Evolutionary conservation across 2,329 filamentous ascomycete genomes (phyloP), one percentile per base, ranked within the genome.

Genomic region (Coniochaeta sp.): DNA sequence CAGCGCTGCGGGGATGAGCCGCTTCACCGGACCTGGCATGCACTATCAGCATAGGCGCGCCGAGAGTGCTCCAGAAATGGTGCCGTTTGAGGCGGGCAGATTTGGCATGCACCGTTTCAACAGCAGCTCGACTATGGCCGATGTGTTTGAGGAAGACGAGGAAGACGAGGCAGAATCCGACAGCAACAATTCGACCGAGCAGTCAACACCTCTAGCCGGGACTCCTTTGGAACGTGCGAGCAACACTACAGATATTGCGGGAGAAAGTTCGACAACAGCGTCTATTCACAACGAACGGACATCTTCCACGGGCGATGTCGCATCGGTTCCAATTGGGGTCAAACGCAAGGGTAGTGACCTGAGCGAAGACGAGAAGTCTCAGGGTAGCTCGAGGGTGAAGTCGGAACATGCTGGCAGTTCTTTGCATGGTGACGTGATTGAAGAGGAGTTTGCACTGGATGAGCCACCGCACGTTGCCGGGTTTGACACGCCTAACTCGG

Each of bases 121-220:
- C 43, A 89, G 86, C 70, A 85, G 83, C 65, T 86, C 88, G 0
- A 88, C 88, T 0, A 93, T 95, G 89, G 89, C 88, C 0, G 90
- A 93, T 69, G 90, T 95, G 1, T 95, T 93, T 64, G 90, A 95
- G 69, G 90, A 93, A 67, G 90, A 93, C 31, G 90, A 92, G 64
- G 88, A 90, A 67, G 81, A 84, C 3, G 76, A 80, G 1, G 77
- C 34, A 2, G 81, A 85, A 14, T 79, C 79, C 22, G 76, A 77
- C 22, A 44, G 24, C 63, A 75, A 75, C 65, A 74, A 66, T 61
- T 74, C 65, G 31, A 69, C 50, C 58, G 72, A 71, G 59, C 68
- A 71, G 59, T 70, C 70, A 28, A 69, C 68, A 31, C 70, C 68
- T 55, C 66, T 70, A 19, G 67, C 67, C 6, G 73, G 76, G 16